phyloP scores from a whole-genome alignment of 495 filamentous ascomycete genomes.

The Tuber calosporum region DNA sequence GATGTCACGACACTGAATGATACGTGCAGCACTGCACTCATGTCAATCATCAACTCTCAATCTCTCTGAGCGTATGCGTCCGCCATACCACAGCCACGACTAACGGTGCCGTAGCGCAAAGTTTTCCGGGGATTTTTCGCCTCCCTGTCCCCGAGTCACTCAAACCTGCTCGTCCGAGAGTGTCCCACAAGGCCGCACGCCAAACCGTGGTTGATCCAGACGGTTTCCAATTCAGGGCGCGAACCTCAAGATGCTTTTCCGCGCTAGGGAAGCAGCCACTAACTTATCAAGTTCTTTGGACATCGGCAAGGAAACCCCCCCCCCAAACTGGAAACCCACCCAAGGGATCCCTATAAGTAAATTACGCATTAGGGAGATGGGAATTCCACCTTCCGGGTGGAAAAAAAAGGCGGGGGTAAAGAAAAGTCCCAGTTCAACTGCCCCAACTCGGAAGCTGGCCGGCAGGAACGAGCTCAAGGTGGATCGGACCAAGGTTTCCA shows the following conservation, averaged over 20 bases:
- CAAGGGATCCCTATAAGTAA: neutral
- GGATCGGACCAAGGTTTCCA: conserved; percentile 6
- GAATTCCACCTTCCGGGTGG: neutral
- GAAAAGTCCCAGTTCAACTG: neutral
- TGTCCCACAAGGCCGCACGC: neutral
- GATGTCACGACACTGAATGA: neutral
- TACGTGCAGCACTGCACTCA: too few species aligned
- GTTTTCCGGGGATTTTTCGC: neutral
- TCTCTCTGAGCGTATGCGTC: neutral
- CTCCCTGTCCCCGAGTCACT: neutral
- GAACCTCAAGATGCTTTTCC: neutral
- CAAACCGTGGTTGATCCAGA: neutral
- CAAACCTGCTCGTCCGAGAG: neutral
- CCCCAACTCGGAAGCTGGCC: neutral
- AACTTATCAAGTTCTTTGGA: neutral
- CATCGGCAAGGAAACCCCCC: neutral
- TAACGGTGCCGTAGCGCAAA: neutral
- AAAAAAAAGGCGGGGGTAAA: conserved; percentile 4
- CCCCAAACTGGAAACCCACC: neutral
- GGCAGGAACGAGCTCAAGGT: conserved; percentile 8
- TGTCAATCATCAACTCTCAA: neutral
- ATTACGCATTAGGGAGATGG: neutral
- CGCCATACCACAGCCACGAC: neutral
- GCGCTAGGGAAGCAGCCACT: neutral
- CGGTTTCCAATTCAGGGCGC: neutral